phyloP scores from a whole-genome alignment of 139 green algal genomes.

The Deuterostichococcus epilithicus region DNA sequence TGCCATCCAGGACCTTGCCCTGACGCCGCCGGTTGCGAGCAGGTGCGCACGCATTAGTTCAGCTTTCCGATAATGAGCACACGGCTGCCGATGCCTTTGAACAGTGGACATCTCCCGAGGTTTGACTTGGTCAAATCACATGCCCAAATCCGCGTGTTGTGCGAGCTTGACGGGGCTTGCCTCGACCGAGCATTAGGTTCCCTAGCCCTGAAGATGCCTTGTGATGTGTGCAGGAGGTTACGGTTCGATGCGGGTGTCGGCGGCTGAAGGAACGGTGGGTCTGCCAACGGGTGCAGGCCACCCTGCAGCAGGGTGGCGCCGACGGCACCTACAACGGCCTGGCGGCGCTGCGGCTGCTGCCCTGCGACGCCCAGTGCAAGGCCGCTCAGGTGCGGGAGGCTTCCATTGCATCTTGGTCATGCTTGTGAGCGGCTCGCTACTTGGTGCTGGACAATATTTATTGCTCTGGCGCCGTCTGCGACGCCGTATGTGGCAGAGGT shows the following conservation, averaged over 20 bases:
- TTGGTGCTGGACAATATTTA: too few species aligned
- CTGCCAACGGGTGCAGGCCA: constrained; percentile 25
- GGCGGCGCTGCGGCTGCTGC: constrained; percentile 46
- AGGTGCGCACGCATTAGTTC: not conserved
- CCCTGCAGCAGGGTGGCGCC: not conserved
- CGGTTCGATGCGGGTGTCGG: constrained; percentile 66
- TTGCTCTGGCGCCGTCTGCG: too few species aligned
- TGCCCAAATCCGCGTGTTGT: too few species aligned
- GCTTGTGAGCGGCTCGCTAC: not conserved
- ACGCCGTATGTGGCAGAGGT: too few species aligned
- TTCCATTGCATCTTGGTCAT: not conserved
- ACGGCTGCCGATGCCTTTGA: too few species aligned
- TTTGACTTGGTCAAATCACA: too few species aligned
- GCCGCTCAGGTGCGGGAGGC: not conserved
- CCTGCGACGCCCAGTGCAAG: constrained; percentile 50
- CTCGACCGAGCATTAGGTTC: too few species aligned
- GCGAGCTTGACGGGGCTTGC: too few species aligned
- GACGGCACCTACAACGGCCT: constrained; percentile 28
- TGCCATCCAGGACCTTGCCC: constrained; percentile 68
- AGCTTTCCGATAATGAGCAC: too few species aligned
- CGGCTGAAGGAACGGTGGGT: constrained; percentile 51
- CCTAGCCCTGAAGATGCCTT: too few species aligned
- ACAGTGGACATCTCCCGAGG: too few species aligned
- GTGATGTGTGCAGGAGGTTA: constrained; percentile 45
- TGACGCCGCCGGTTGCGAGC: constrained; percentile 27